Conservation (phyloP, 352 stramenopile species). For the Phytophthora fragariae region DNA sequence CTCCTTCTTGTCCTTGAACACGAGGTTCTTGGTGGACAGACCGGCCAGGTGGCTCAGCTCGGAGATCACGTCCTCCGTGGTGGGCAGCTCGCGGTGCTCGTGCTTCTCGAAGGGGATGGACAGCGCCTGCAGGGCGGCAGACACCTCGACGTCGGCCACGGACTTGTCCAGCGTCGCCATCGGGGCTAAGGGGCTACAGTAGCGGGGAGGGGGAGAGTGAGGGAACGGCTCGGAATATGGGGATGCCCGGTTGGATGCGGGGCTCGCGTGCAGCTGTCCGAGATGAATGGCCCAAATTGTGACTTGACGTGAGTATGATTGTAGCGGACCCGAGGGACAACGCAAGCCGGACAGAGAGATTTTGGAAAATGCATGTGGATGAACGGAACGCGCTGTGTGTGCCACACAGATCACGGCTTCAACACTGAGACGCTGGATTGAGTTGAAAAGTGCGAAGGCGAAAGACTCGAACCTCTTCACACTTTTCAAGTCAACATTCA, state of each 20-base stretch:
- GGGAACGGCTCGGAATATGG: constrained; percentile 3
- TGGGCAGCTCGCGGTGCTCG: constrained; percentile 71
- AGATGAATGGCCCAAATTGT: not conserved
- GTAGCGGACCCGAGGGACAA: not conserved
- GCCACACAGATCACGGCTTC: not conserved
- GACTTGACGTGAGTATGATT: not conserved
- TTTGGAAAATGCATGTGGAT: not conserved
- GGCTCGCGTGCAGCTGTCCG: not conserved
- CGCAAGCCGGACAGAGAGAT: not conserved
- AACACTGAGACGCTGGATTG: not conserved
- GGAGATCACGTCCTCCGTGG: constrained; percentile 72
- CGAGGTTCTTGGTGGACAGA: constrained; percentile 95
- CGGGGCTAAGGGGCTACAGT: not conserved
- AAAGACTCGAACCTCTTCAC: too few relatives aligned
- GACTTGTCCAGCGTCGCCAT: constrained; percentile 25
- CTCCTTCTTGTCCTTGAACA: constrained; percentile 99
- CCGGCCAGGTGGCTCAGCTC: constrained; percentile 86
- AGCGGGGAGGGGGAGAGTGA: not conserved
- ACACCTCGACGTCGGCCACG: constrained; percentile 66
- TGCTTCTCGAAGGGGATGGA: constrained; percentile 58
- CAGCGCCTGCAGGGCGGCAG: constrained; percentile 69
- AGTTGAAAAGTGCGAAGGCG: too few relatives aligned
- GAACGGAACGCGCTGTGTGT: not conserved
- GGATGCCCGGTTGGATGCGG: constrained; percentile 9
- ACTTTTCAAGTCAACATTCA: too few relatives aligned